Evolutionary conservation across 768 basidiomycete genomes (phyloP).

Genomic region (Psilocybe tampanensis): DNA sequence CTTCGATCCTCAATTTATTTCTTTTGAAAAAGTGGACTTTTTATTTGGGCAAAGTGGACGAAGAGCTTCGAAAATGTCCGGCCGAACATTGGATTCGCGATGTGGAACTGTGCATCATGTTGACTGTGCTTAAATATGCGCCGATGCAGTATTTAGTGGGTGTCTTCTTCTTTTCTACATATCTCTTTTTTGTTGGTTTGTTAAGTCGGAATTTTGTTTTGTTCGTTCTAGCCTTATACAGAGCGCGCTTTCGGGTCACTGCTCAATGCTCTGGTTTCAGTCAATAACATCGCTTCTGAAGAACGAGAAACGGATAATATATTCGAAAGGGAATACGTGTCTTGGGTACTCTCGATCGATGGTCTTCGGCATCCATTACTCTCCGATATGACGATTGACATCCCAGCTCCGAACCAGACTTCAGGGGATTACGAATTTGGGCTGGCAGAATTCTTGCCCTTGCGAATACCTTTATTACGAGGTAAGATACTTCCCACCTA

Average conservation of each 20-base stretch:
- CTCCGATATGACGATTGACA: slow-evolving; percentile 23
- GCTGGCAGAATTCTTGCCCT: slow-evolving; percentile 27
- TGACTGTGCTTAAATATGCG: slow-evolving; percentile 53
- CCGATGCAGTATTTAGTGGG: slow-evolving; percentile 62
- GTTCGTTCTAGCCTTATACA: slow-evolving; percentile 37
- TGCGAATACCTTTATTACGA: slow-evolving; percentile 36
- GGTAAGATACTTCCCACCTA: slow-evolving; percentile 8
- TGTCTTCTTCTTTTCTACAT: not conserved
- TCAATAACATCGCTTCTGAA: slow-evolving; percentile 11
- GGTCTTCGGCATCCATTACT: slow-evolving; percentile 56
- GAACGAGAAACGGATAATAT: slow-evolving; percentile 23
- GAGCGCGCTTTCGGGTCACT: slow-evolving; percentile 57
- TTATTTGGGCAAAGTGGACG: not conserved
- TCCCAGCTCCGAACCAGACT: slow-evolving; percentile 13
- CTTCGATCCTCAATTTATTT: not conserved
- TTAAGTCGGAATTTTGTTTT: not conserved
- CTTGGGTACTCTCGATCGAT: slow-evolving; percentile 60
- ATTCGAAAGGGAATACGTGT: slow-evolving; percentile 60
- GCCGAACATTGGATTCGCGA: slow-evolving; percentile 47
- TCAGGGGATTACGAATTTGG: slow-evolving; percentile 32
- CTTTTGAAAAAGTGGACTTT: slow-evolving; percentile 14
- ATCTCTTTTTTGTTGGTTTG: not conserved
- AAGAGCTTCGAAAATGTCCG: not conserved
- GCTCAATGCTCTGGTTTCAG: slow-evolving; percentile 52
- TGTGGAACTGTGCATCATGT: slow-evolving; percentile 65